These are phyloP conservation scores for Osmanthus fragrans DNA, from an alignment of 257 asterid species.

Conservation along the genomic window DNA sequence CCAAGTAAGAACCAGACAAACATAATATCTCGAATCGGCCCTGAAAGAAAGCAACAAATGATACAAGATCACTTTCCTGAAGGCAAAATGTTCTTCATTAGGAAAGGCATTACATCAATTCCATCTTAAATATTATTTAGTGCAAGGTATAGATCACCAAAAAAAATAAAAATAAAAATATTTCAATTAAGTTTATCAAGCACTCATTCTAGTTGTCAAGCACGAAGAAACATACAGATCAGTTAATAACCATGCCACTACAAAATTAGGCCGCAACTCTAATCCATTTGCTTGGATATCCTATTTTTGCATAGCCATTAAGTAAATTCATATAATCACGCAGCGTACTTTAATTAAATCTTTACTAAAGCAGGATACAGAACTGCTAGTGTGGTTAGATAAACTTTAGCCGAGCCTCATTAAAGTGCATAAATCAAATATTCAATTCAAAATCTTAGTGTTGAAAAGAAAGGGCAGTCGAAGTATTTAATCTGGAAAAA, in stretches of 20 bases:
- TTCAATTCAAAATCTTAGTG: not conserved
- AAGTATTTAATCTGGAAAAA: not conserved
- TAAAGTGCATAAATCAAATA: constrained; percentile 9
- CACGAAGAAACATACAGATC: not conserved
- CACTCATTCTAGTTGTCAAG: not conserved
- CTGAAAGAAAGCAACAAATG: constrained; percentile 30
- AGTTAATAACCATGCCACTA: not conserved
- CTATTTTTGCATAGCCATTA: too few relatives aligned
- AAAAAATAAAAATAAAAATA: too few relatives aligned
- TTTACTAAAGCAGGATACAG: not conserved
- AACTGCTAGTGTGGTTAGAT: not conserved
- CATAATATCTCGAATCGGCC: constrained; percentile 68
- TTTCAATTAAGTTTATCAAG: not conserved
- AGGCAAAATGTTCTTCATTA: not conserved
- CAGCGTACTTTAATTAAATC: not conserved
- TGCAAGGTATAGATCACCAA: not conserved
- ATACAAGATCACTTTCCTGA: not conserved
- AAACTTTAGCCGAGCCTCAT: not conserved
- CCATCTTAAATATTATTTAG: not conserved
- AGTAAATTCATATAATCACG: too few relatives aligned
- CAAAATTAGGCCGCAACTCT: not conserved
- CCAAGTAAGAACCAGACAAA: constrained; percentile 66
- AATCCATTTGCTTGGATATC: not conserved
- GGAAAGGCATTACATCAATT: not conserved
- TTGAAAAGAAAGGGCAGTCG: not conserved